Evolutionary conservation across 2,329 filamentous ascomycete genomes (phyloP), one percentile per base, ranked within the genome.

Genomic region (Madurella fahalii): DNA sequence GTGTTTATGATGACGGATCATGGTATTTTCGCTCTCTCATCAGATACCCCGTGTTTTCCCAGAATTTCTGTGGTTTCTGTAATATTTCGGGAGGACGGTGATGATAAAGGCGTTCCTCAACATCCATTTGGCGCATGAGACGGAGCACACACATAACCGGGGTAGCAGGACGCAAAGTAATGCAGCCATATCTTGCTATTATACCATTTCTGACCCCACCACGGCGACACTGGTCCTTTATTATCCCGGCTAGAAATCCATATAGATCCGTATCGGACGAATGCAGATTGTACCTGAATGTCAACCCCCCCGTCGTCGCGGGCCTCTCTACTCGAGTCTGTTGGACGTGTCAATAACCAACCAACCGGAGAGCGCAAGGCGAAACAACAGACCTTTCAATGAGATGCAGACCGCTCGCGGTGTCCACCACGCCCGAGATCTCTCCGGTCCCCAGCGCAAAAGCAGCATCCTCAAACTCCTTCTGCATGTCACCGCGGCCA

Each of bases 391-490:
- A 95, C 90, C 92, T 87, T 76, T 97, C 88, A 73, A 99, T 99
- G 73, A 99, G 78, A 75, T 99, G 94, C 67, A 97, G 77, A 1
- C 94, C 94, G 50, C 92, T 96, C 47, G 91, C 92, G 40, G 94
- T 96, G 73, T 96, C 89, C 12, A 97, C 87, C 39, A 96, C 79
- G 45, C 81, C 79, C 73, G 92, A 96, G 67, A 97, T 84, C 73
- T 96, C 83, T 34, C 91, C 92, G 2, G 87, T 86, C 71, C 92
- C 82, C 52, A 99, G 78, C n/a, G 82, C 86, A 74, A 99, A 99
- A 1, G 94, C 88, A 4, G 92, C 92, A 53, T 96, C 90, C 74
- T 99, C 94, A 68, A 99, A 99, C 74, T 96, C 93, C 77, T 92
- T 93, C 71, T 99, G 94, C 94, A 99, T 99, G 67, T 97, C 93